Conservation (phyloP, 768 basidiomycete species). For the Leccinum uliginosum region DNA sequence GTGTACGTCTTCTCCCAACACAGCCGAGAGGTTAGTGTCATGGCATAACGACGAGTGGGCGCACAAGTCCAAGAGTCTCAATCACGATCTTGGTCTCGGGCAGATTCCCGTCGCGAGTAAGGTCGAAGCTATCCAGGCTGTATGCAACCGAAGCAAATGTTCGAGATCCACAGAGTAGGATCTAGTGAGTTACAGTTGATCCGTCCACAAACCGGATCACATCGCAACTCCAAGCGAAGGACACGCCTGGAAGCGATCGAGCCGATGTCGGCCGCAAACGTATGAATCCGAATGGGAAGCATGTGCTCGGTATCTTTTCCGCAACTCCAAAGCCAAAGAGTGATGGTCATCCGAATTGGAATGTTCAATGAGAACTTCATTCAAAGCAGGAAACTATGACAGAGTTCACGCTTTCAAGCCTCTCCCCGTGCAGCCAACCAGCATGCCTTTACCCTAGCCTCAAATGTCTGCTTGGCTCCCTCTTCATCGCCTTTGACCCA, state of each 20-base stretch:
- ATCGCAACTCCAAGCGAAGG: background rate
- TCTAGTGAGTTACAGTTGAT: background rate
- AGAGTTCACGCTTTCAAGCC: background rate
- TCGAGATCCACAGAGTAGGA: background rate
- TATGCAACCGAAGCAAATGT: background rate
- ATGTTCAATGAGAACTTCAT: background rate
- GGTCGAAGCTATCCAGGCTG: background rate
- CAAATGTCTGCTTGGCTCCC: constrained; percentile 36
- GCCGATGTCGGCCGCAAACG: background rate
- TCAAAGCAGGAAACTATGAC: background rate
- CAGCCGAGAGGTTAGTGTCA: background rate
- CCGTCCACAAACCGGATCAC: background rate
- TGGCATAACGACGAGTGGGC: background rate
- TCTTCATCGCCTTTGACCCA: constrained; percentile 45
- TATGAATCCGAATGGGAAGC: background rate
- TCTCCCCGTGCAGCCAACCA: constrained; percentile 40
- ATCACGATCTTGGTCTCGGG: background rate
- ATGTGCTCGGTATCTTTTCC: background rate
- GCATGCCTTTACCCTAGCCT: constrained; percentile 41
- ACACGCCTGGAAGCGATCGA: background rate
- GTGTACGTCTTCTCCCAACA: background rate
- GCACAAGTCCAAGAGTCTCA: background rate
- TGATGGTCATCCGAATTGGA: background rate
- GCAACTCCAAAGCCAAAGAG: background rate
- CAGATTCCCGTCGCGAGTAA: background rate